These are phyloP conservation scores for Leishmania arabica DNA, from an alignment of 208 protist species.

Conservation along the genomic window DNA sequence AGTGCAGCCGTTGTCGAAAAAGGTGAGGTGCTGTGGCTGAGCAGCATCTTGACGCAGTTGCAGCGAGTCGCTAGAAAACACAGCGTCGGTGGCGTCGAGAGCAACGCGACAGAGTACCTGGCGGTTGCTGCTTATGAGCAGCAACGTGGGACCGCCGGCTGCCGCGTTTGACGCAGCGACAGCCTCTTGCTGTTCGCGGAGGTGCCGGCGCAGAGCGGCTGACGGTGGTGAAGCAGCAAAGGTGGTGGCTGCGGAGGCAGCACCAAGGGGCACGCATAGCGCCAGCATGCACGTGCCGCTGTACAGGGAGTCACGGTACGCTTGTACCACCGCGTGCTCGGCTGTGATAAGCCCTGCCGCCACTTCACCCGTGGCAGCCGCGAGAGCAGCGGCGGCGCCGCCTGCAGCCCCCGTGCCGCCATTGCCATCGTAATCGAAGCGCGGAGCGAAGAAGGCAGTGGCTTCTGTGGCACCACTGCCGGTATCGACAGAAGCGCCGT, in stretches of 20 bases:
- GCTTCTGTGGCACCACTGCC: background rate
- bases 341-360: constrained; percentile 35
- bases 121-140: constrained; percentile 27
- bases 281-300: constrained; percentile 56
- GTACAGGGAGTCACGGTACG: constrained; percentile 46
- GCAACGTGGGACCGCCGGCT: background rate
- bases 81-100: constrained; percentile 14
- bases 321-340: constrained; percentile 46
- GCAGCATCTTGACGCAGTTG: constrained; percentile 18
- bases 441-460: constrained; percentile 5
- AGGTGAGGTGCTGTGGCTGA: constrained; percentile 26
- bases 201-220: constrained; percentile 6
- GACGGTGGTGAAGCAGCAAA: background rate
- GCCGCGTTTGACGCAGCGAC: background rate
- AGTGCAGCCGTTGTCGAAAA: background rate
- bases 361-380: background rate
- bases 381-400: background rate
- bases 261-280: constrained; percentile 43
- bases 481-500: background rate
- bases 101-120: constrained; percentile 25
- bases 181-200: background rate
- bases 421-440: constrained; percentile 4
- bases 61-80: constrained; percentile 7
- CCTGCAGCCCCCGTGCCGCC: background rate
- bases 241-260: constrained; percentile 11